Evolutionary conservation across 2,329 filamentous ascomycete species (phyloP), one percentile per base, ranked within the genome.

Genomic region (Septoria petroselini): DNA sequence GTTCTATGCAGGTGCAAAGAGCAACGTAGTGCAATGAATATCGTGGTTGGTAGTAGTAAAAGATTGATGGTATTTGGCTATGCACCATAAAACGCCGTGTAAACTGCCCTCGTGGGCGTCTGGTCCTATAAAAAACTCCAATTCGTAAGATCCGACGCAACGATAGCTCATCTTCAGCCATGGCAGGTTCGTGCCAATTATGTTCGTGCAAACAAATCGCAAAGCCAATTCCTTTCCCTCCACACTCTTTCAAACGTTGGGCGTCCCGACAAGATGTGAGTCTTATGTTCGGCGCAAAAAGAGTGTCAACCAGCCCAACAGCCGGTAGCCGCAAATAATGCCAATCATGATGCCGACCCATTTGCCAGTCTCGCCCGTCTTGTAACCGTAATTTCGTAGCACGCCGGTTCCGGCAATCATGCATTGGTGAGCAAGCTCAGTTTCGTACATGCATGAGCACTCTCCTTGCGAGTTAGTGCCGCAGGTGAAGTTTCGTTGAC

Each of bases 281-380:
- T n/a, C 37, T 54, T 57, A 66, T 48, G 43, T 62, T 50, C 56
- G 61, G 27, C 68, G 65, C 50, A 70, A 42, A 52, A 66, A 72
- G 59, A 89, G 68, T 18, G 80, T 82, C 44, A 80, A 58, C 81
- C 82, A 88, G 1, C 82, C 83, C 4, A 88, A 74, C 4, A 88
- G 38, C 42, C 87, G 73, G 71, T 91, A 91, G 0, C 81, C 88
- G 11, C 79, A 71, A 59, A 89, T 84, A 57, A 95, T 94, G 2
- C 75, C 81, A 43, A 94, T 65, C 73, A 91, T 76, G 59, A 91
- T 91, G 0, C 88, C 88, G 15, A 88, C 80, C 76, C 87, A 87
- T 63, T 81, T 78, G 2, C 82, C 84, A 21, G 77, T 78, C 50
- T 77, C 71, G 0, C 81, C 83, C 2, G 77, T 78, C 7, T 76